Percentiles rank a stretch among this genome's conserved stretches.
Conservation (phyloP, 208 protist species). For the Trypanosoma avium region DNA sequence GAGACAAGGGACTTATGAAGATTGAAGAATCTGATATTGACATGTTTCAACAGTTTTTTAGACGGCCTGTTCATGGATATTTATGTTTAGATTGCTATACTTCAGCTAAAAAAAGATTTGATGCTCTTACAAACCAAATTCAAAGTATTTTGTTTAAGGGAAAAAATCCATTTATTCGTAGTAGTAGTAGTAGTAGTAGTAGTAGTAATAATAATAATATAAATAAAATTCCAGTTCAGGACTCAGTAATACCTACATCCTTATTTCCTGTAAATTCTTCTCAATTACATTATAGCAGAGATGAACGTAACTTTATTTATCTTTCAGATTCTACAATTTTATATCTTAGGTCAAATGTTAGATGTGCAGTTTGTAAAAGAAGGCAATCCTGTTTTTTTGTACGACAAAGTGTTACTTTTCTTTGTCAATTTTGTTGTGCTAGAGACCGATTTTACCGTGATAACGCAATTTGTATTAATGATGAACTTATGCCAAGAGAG, state of each 20-base stretch:
- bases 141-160: conserved; percentile 63
- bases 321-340: conserved; percentile 53
- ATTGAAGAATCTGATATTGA: conserved; percentile 85
- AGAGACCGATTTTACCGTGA: conserved; percentile 82
- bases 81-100: conserved; percentile 75
- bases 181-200: conserved; percentile 1
- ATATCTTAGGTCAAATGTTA: conserved; percentile 40
- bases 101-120: conserved; percentile 58
- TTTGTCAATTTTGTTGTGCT: conserved; percentile 78
- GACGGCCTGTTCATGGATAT: conserved; percentile 75
- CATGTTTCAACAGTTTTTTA: conserved; percentile 80
- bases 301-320: neutral
- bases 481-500: conserved; percentile 59
- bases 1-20: conserved; percentile 74
- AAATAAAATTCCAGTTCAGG: neutral
- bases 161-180: conserved; percentile 57
- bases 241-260: neutral
- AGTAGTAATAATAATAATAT: neutral
- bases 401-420: conserved; percentile 59
- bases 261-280: neutral
- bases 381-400: conserved; percentile 65
- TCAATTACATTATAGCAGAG: neutral
- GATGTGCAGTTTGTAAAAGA: conserved; percentile 66
- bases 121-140: conserved; percentile 68
- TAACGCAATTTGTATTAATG: conserved; percentile 81